Percentiles rank a stretch among this genome's conserved stretches.
Conservation (phyloP, 495 filamentous ascomycete genomes). For the Xylaria grammica region DNA sequence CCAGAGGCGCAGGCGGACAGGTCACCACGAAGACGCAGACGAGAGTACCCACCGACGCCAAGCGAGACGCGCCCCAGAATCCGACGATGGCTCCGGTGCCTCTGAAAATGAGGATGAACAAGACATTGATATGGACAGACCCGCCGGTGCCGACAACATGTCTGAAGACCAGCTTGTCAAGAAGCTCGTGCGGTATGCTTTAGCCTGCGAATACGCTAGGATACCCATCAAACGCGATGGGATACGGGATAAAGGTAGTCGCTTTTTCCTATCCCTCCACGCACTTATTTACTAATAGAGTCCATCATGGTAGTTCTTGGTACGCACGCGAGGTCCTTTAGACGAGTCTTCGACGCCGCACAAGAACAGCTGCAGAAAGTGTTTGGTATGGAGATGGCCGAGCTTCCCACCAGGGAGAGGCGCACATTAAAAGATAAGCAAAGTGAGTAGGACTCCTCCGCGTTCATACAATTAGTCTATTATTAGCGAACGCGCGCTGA, state of each 20-base stretch:
- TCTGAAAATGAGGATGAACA: constrained; percentile 39
- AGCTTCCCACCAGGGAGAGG: constrained; percentile 82
- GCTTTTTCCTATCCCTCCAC: not conserved
- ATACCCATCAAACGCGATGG: constrained; percentile 76
- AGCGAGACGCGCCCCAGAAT: constrained; percentile 34
- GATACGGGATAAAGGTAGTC: constrained; percentile 72
- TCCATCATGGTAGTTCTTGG: constrained; percentile 51
- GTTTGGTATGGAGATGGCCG: constrained; percentile 88
- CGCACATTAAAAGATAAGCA: constrained; percentile 76
- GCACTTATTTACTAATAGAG: constrained; percentile 21
- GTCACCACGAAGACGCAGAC: constrained; percentile 25
- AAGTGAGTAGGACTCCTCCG: constrained; percentile 41
- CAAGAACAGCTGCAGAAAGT: constrained; percentile 65
- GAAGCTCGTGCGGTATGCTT: constrained; percentile 86
- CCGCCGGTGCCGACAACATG: constrained; percentile 39
- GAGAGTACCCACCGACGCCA: constrained; percentile 29
- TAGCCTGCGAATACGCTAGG: constrained; percentile 87
- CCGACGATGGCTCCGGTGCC: constrained; percentile 39
- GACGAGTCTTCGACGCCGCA: constrained; percentile 68
- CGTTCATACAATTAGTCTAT: not conserved
- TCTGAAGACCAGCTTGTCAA: constrained; percentile 75
- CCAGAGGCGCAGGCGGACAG: constrained; percentile 33
- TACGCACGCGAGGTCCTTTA: constrained; percentile 65
- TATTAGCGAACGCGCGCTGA: too few relatives aligned
- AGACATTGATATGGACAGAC: constrained; percentile 44